Conservation (phyloP, 306 rosid species). For the Lablab purpureus region DNA sequence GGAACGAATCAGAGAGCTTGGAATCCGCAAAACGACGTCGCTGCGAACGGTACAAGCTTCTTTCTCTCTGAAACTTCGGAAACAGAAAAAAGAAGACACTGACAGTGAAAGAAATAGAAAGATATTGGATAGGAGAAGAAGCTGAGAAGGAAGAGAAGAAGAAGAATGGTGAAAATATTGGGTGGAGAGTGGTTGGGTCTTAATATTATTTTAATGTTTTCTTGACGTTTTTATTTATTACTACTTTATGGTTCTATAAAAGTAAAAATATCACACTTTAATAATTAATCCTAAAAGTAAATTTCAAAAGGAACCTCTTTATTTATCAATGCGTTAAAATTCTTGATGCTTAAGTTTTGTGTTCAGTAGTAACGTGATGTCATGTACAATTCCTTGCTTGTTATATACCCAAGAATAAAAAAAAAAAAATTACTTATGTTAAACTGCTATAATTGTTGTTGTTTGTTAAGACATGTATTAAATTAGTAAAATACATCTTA, state of each 20-base stretch:
- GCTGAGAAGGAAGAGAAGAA: not conserved
- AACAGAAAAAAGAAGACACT: constrained; percentile 49
- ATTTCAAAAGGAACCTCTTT: not conserved
- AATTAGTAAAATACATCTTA: not conserved
- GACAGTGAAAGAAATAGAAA: constrained; percentile 46
- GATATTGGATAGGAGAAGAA: not conserved
- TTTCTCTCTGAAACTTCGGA: not conserved
- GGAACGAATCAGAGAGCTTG: constrained; percentile 49
- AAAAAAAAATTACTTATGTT: not conserved
- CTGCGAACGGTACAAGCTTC: not conserved
- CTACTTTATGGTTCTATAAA: not conserved
- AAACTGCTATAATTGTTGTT: not conserved
- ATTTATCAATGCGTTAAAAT: not conserved
- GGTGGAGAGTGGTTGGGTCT: constrained; percentile 75
- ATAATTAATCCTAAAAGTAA: not conserved
- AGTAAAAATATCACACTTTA: not conserved
- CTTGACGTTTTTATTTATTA: not conserved
- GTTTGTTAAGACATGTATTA: not conserved
- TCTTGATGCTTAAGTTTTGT: not conserved
- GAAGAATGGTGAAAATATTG: constrained; percentile 16
- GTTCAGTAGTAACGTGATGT: not conserved
- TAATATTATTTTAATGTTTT: constrained; percentile 3
- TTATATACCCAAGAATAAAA: not conserved
- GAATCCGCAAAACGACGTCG: constrained; percentile 24
- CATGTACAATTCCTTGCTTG: constrained; percentile 7